phyloP scores from a whole-genome alignment of 2,329 filamentous ascomycete species.

The Juglanconis oblonga region DNA sequence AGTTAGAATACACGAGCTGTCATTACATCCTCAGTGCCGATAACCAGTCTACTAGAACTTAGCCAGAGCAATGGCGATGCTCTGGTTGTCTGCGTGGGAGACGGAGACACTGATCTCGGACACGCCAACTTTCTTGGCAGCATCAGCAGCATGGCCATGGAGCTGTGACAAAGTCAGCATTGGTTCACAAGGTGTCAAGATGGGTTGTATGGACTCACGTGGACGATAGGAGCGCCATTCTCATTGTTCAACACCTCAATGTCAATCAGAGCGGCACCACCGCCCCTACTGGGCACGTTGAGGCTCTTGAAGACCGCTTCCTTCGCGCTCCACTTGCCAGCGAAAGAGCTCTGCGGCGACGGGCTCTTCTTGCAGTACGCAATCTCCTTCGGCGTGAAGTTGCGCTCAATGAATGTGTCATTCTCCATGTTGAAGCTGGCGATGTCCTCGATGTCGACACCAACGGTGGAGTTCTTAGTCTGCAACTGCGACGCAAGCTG shows the following conservation, averaged over 20 bases:
- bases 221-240: slow-evolving; percentile 78
- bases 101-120: slow-evolving; percentile 91
- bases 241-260: slow-evolving; percentile 88
- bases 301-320: slow-evolving; percentile 98
- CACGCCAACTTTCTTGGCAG: slow-evolving; percentile 82
- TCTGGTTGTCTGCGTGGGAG: slow-evolving; percentile 91
- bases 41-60: slow-evolving; percentile 57
- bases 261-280: slow-evolving; percentile 84
- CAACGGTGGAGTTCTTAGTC: slow-evolving; percentile 72
- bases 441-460: slow-evolving; percentile 91
- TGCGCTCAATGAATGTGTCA: slow-evolving; percentile 89
- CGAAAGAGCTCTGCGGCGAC: slow-evolving; percentile 84
- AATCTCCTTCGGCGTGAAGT: slow-evolving; percentile 85
- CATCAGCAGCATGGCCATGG: slow-evolving; percentile 76
- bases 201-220: slow-evolving; percentile 55
- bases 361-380: slow-evolving; percentile 80
- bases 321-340: slow-evolving; percentile 94
- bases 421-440: slow-evolving; percentile 87
- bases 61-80: slow-evolving; percentile 89
- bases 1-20: neutral
- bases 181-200: neutral
- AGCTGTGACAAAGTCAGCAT: slow-evolving; percentile 59
- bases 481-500: slow-evolving; percentile 66
- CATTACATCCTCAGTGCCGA: neutral
- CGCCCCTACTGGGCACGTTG: slow-evolving; percentile 81